These are phyloP conservation scores for Dipteronia sinensis DNA, from an alignment of 345 rosid species.

Conservation along the genomic window DNA sequence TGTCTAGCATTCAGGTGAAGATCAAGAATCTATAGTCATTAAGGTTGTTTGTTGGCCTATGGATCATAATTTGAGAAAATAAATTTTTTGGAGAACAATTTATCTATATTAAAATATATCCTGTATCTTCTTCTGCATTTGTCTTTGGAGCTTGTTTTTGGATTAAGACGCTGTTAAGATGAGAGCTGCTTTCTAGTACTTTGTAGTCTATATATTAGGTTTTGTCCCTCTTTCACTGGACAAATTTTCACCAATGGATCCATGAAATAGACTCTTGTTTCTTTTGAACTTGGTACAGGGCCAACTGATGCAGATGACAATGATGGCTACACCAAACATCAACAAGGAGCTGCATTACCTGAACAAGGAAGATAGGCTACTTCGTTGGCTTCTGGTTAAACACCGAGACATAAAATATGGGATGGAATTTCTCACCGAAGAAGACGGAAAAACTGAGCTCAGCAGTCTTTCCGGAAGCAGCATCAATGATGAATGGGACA, in stretches of 20 bases:
- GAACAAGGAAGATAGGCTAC: conserved; percentile 89
- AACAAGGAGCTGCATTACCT: conserved; percentile 93
- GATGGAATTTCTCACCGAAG: conserved; percentile 23
- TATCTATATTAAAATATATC: background rate
- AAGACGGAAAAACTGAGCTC: conserved; percentile 30
- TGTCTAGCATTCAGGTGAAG: background rate
- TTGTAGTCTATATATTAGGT: background rate
- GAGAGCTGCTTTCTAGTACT: background rate
- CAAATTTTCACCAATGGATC: background rate
- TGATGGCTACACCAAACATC: conserved; percentile 94
- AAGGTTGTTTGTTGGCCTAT: background rate
- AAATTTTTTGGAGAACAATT: background rate
- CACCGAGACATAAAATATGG: conserved; percentile 62
- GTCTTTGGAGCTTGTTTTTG: background rate
- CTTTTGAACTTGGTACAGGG: conserved; percentile 50
- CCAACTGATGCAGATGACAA: conserved; percentile 76
- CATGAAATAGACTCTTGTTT: background rate
- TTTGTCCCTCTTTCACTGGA: background rate
- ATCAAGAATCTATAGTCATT: background rate
- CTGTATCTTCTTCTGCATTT: background rate
- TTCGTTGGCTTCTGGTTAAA: conserved; percentile 92
- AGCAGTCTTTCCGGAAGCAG: conserved; percentile 25
- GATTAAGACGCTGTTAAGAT: background rate
- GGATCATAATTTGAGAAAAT: background rate
- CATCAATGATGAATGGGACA: conserved; percentile 23